These are phyloP conservation scores for Rhodotorula sp. DNA, from an alignment of 1,284 basidiomycete genomes.

Conservation along the genomic window DNA sequence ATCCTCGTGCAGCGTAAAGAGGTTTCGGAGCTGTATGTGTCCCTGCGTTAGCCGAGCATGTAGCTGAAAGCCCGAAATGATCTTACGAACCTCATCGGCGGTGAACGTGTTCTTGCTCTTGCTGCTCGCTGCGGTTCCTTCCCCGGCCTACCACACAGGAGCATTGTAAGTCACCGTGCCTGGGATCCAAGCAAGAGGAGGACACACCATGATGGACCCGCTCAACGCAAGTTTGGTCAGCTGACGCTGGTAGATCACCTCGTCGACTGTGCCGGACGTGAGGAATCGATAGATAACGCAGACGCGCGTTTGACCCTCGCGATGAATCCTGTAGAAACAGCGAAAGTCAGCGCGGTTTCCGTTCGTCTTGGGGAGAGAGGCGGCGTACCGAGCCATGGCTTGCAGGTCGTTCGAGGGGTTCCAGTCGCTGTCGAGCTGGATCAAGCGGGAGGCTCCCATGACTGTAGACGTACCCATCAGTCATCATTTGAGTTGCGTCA, in stretches of 20 bases:
- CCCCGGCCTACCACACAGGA: constrained; percentile 34
- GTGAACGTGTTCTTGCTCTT: constrained; percentile 65
- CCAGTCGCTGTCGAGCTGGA: constrained; percentile 87
- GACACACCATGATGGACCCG: constrained; percentile 55
- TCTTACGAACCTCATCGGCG: constrained; percentile 68
- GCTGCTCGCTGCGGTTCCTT: background rate
- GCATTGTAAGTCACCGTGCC: background rate
- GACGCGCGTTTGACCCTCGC: constrained; percentile 85
- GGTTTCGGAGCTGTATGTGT: constrained; percentile 67
- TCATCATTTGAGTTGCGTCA: constrained; percentile 9
- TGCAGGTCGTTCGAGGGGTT: constrained; percentile 92
- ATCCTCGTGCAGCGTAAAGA: constrained; percentile 78
- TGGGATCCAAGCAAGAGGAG: no score
- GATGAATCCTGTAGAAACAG: constrained; percentile 31
- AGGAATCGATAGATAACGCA: constrained; percentile 73
- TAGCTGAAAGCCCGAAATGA: background rate
- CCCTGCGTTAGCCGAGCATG: rapidly evolving
- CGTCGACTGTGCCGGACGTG: constrained; percentile 53
- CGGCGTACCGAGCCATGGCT: constrained; percentile 85
- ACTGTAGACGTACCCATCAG: constrained; percentile 11
- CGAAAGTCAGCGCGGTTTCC: background rate
- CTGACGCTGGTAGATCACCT: constrained; percentile 64
- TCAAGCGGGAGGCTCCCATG: constrained; percentile 70
- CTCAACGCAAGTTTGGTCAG: constrained; percentile 88
- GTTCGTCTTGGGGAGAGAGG: background rate